Evolutionary conservation across 164 flowering plant species (phyloP).

Genomic region (grape (Vitis vinifera)): ASM3070453v1 NC_081816.1:3349001-3349500

Average conservation of each 20-base stretch:
- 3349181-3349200: neutral
- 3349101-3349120: neutral
- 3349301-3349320: neutral
- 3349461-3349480: too few relatives aligned
- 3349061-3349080: slow-evolving; percentile 1
- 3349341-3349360: neutral
- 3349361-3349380: neutral
- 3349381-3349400: neutral
- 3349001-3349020: neutral
- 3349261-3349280: neutral
- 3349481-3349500: too few relatives aligned
- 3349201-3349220: neutral
- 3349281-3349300: neutral
- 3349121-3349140: neutral
- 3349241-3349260: neutral
- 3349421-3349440: too few relatives aligned
- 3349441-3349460: too few relatives aligned
- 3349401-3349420: neutral
- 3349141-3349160: neutral
- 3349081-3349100: slow-evolving; percentile 7
- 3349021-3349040: slow-evolving; percentile 1
- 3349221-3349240: neutral
- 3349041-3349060: neutral
- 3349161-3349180: neutral
- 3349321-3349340: neutral